Conservation (phyloP, 345 rosid species). For the Raphanus raphanistrum region DNA sequence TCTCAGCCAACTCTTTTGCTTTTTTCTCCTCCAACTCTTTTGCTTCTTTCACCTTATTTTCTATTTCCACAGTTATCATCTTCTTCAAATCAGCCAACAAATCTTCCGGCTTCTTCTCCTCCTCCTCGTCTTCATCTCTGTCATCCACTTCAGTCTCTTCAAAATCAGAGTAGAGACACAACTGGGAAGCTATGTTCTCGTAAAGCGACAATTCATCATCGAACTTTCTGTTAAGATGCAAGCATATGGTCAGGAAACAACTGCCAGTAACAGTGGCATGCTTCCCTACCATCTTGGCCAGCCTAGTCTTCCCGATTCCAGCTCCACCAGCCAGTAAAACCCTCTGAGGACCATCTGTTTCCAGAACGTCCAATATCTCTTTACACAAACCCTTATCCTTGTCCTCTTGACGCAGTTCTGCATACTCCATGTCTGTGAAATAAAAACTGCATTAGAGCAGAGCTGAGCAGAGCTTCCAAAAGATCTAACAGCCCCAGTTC, state of each 20-base stretch:
- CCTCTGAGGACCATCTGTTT: not conserved
- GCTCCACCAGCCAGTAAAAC: slow-evolving; percentile 37
- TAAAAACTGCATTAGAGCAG: not conserved
- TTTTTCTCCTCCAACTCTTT: not conserved
- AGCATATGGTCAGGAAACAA: slow-evolving; percentile 40
- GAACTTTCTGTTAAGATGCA: slow-evolving; percentile 32
- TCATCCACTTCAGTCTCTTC: slow-evolving; percentile 42
- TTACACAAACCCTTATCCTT: not conserved
- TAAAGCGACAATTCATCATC: slow-evolving; percentile 19
- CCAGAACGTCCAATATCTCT: not conserved
- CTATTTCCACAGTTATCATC: not conserved
- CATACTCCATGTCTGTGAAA: not conserved
- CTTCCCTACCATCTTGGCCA: slow-evolving; percentile 36
- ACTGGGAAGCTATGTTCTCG: slow-evolving; percentile 45
- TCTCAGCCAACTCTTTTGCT: not conserved
- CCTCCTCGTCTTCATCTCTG: slow-evolving; percentile 34
- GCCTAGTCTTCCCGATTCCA: slow-evolving; percentile 59
- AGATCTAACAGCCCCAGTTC: not conserved
- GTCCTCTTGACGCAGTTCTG: not conserved
- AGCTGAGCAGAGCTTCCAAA: not conserved
- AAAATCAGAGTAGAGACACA: slow-evolving; percentile 26
- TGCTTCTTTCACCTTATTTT: not conserved
- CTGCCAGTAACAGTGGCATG: not conserved
- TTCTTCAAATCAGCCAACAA: not conserved
- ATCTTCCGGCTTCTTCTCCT: not conserved